Evolutionary conservation across 345 rosid species (phyloP), one percentile per base, ranked within the genome.

Genomic region (Balakata baccata): DNA sequence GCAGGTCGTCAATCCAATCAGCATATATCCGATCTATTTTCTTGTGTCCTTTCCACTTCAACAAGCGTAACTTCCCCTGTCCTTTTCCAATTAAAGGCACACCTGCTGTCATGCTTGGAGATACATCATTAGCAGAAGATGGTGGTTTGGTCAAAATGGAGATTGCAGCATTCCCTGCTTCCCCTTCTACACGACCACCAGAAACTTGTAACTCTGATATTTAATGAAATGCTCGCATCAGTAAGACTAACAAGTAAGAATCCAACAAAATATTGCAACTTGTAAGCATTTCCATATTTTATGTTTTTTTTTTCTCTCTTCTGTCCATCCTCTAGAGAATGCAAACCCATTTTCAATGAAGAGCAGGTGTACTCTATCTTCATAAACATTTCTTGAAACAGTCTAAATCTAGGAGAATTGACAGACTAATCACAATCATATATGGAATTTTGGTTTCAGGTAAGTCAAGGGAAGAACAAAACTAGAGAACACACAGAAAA

Each of bases 1-100:
- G 98, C 79, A 89, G 69, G 84, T 92, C 99, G 34, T 92, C 96
- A 6, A 92, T 90, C 99, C 99, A 95, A 61, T 95, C 98, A 6
- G 84, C 99, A 74, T 95, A 95, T 47, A 95, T 92, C 56, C 87
- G 77, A 52, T 95, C 89, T 64, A 95, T 89, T 80, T 92, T 95
- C 97, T 86, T 89, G 34, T 81, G 81, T 61, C 88, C 93, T 61
- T 90, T 95, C 94, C 91, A 89, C 77, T 89, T 95, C 71, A 88
- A 78, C 58, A 89, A 72, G 74, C 87, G 84, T 75, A 87, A 87
- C 86, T 86, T 95, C 47, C 81, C 68, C 50, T 78, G 79, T 16
- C 77, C 82, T 82, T 90, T 91, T 34, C 89, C 97, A 46, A 71
- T 74, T 7, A 77, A 71, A 68, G 86, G 85, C 63, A 80, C 77